Base-by-base conservation (phyloP, 768 basidiomycete species). In the Pisolithus orientalis region DNA sequence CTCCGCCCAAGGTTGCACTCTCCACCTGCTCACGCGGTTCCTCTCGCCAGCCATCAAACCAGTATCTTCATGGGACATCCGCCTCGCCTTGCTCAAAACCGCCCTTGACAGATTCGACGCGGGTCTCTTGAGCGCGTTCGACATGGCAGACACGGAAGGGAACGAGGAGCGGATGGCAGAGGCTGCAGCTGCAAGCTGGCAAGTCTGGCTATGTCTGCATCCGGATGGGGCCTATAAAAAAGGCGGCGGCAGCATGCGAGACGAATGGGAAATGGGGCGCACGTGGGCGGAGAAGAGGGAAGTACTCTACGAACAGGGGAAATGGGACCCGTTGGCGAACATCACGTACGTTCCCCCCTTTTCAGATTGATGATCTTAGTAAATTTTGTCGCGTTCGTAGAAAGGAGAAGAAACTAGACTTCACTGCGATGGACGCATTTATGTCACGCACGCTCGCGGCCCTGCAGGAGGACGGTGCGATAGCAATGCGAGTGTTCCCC, bases 241-340 rank as follows among this genome's bases (percentile, higher is more conserved):
- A 3, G 27, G 55, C 16, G 51, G 47, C 1, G 27, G 55, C 16
- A 50, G 47, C 1, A 6, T 48, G 1, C 44, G 37, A 24, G 54
- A 47, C 10, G 87, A 91, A 52, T 94, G 90, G 90, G 94, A 95
- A 68, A 83, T 96, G 75, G 90, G 90, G 1, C 86, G 91, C 57
- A 85, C 94, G 16, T 99, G 95, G 91, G 85, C 90, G 1, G 94
- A 99, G 70, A 94, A 95, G 72, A 74, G 88, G 43, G 94, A 95
- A 66, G 84, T 97, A 21, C 93, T 98, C 60, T 97, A 95, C 67
- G 87, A 93, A 57, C 80, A 82, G 52, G 82, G 79, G 6, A 76
- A 79, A 45, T 94, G 90, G 86, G 79, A 87, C 56, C 80, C 94
- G 0, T 64, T 87, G 50, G 83, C 86, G 54, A 99, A 98, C 69